Evolutionary conservation across 2,329 filamentous ascomycete genomes (phyloP).

Genomic region (Ophiosphaerella herpotricha): DNA sequence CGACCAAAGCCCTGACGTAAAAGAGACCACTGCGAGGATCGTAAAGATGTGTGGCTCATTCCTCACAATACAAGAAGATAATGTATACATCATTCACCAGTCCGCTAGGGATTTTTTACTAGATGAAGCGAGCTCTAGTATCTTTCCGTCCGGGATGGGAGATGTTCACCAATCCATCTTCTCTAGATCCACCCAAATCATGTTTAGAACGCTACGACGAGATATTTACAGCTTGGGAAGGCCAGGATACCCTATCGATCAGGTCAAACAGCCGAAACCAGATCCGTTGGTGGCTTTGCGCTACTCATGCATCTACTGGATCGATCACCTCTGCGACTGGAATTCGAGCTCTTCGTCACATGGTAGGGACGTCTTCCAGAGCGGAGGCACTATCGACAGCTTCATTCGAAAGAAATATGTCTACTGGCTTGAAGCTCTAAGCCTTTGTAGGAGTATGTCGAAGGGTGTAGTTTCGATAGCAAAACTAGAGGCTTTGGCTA

Average conservation of each 20-base stretch:
- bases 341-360: background rate
- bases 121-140: slow-evolving; percentile 16
- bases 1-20: background rate
- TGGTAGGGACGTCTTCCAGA: background rate
- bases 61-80: slow-evolving; percentile 36
- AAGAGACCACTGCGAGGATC: background rate
- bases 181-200: slow-evolving; percentile 7
- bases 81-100: slow-evolving; percentile 21
- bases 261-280: slow-evolving; percentile 23
- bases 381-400: slow-evolving; percentile 1
- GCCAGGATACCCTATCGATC: slow-evolving; percentile 16
- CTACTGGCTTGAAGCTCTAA: background rate
- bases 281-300: slow-evolving; percentile 29
- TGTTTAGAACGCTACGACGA: slow-evolving; percentile 13
- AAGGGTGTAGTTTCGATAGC: no score
- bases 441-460: no score
- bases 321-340: slow-evolving; percentile 33
- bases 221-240: slow-evolving; percentile 29
- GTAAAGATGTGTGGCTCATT: slow-evolving; percentile 47
- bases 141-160: background rate
- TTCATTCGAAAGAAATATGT: slow-evolving; percentile 7
- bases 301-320: slow-evolving; percentile 42
- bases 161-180: background rate
- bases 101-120: slow-evolving; percentile 52
- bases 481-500: no score